Percentiles rank a stretch among this genome's conserved stretches.
Evolutionary conservation across 2,329 filamentous ascomycete species (phyloP).

Genomic region (Colletotrichum theobromicola): DNA sequence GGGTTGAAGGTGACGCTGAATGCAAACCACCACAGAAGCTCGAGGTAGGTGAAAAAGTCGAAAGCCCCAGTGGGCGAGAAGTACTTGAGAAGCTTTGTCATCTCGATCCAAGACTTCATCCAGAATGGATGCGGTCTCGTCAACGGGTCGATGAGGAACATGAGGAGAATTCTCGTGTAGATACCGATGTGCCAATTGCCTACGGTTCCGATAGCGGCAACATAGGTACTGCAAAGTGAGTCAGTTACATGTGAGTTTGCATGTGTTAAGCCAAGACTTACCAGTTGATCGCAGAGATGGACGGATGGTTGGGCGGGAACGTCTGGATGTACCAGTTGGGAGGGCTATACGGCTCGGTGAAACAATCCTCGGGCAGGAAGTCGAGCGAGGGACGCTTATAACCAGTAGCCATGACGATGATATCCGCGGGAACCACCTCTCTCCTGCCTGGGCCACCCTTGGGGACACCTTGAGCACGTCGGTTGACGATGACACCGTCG

Average conservation of each 20-base stretch:
- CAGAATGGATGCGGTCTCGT: conserved; percentile 73
- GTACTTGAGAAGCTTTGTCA: conserved; percentile 75
- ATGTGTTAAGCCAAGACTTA: background rate
- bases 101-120: conserved; percentile 89
- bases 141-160: conserved; percentile 83
- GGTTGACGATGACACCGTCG: conserved; percentile 72
- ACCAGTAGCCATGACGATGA: conserved; percentile 84
- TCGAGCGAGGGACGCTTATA: conserved; percentile 75
- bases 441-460: conserved; percentile 75
- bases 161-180: conserved; percentile 83
- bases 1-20: conserved; percentile 83
- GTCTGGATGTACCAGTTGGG: conserved; percentile 91
- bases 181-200: conserved; percentile 92
- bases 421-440: conserved; percentile 71
- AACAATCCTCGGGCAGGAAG: conserved; percentile 77
- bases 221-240: conserved; percentile 68
- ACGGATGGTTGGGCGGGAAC: conserved; percentile 77
- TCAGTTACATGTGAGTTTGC: background rate
- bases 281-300: conserved; percentile 78
- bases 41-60: conserved; percentile 89
- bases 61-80: conserved; percentile 77
- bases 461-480: conserved; percentile 73
- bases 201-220: conserved; percentile 80
- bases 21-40: conserved; percentile 84
- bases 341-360: conserved; percentile 74